Percentiles rank a stretch among this genome's conserved stretches.
Evolutionary conservation across 805 yeast genomes (phyloP).

Genomic region (Brettanomyces sp.): DNA sequence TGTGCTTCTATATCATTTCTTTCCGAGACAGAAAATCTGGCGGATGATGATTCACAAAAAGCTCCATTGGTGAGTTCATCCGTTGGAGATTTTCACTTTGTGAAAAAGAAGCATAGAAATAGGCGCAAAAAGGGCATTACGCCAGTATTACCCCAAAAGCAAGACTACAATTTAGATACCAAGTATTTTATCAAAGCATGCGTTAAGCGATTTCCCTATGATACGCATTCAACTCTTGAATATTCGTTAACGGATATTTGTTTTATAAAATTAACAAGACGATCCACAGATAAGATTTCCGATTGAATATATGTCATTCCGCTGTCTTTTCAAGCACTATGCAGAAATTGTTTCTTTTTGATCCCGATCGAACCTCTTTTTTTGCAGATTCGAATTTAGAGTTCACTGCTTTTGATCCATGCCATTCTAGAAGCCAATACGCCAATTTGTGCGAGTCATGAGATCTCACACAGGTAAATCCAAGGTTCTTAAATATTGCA

Average conservation of each 20-base stretch:
- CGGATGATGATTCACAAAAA: not conserved
- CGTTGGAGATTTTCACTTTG: not conserved
- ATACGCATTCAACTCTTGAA: no score
- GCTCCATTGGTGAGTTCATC: not conserved
- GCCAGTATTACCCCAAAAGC: not conserved
- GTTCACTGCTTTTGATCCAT: constrained; percentile 17
- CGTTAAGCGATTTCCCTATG: constrained; percentile 4
- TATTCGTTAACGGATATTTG: no score
- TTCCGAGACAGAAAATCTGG: not conserved
- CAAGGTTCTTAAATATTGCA: constrained; percentile 46
- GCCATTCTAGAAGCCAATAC: constrained; percentile 58
- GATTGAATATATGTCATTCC: not conserved
- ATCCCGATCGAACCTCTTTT: constrained; percentile 46
- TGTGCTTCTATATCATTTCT: constrained; percentile 18
- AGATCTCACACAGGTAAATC: constrained; percentile 38
- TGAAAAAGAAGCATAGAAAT: not conserved
- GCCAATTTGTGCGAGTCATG: constrained; percentile 64
- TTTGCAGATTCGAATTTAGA: constrained; percentile 25
- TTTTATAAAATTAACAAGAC: no score
- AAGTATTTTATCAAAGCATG: not conserved
- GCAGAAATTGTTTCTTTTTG: constrained; percentile 62
- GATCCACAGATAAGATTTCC: not conserved
- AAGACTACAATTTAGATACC: not conserved
- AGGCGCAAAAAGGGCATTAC: not conserved
- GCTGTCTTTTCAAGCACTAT: constrained; percentile 25